A percentile compares a stretch with the other conserved stretches of the same genome.
Conservation (phyloP, 148 eudicot species). For the Mesembryanthemum crystallinum region DNA sequence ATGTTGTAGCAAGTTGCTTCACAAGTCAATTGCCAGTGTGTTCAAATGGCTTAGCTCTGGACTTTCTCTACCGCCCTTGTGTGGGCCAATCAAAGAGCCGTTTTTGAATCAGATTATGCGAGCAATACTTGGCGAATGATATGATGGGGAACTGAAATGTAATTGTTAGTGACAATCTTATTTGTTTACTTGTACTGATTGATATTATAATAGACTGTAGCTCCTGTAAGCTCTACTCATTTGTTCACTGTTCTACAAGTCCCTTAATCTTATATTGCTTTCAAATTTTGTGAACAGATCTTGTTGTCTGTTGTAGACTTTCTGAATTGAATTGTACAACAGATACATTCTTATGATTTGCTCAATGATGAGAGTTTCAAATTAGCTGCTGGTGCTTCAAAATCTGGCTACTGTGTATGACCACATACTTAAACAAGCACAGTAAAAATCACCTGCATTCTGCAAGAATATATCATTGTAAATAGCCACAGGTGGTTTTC, state of each 20-base stretch:
- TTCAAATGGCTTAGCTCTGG: neutral
- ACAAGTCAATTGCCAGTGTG: neutral
- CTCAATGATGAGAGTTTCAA: neutral
- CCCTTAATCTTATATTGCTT: neutral
- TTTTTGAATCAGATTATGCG: conserved; percentile 1
- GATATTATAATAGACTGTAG: neutral
- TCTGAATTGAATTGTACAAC: neutral
- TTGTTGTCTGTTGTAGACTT: neutral
- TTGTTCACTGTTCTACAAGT: neutral
- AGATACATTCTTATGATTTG: neutral
- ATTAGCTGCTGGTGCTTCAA: no score
- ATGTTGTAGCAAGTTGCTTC: conserved; percentile 6
- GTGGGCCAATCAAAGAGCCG: conserved; percentile 8
- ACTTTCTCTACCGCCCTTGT: neutral
- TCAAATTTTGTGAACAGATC: neutral
- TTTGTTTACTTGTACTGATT: conserved; percentile 7
- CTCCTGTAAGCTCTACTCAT: conserved; percentile 9
- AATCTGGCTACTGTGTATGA: no score
- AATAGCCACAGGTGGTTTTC: no score
- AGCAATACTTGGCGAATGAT: conserved; percentile 8
- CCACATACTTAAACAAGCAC: no score
- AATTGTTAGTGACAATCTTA: conserved; percentile 2
- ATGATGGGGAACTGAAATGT: conserved; percentile 9
- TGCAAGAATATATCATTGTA: no score
- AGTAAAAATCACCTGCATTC: no score